These are phyloP conservation scores for Cardamine chenopodiifolia DNA, from an alignment of 345 rosid species.

Conservation along the genomic window DNA sequence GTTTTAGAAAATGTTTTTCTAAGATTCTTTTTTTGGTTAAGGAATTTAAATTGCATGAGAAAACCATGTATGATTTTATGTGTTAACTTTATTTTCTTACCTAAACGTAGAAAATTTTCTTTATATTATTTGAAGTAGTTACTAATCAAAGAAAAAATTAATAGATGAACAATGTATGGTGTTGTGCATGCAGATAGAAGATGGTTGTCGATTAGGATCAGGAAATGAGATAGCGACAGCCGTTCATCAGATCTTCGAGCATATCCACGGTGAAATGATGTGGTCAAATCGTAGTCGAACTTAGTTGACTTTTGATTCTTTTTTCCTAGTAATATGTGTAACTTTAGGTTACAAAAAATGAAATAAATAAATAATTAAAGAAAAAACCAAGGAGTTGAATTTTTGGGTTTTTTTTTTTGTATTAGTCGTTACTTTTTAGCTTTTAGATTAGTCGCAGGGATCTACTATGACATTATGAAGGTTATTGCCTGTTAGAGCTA, in stretches of 20 bases:
- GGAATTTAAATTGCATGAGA: neutral
- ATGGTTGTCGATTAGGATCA: constrained; percentile 61
- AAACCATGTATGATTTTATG: neutral
- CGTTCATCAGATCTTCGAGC: constrained; percentile 60
- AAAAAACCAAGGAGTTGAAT: neutral
- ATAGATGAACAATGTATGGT: constrained; percentile 17
- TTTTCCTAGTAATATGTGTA: constrained; percentile 14
- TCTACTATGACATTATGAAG: neutral
- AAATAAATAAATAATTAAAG: neutral
- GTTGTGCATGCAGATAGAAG: constrained; percentile 59
- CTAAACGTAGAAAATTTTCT: neutral
- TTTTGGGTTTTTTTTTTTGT: neutral
- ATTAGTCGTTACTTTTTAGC: neutral
- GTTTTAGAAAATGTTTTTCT: neutral
- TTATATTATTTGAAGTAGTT: neutral
- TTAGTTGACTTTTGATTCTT: constrained; percentile 26
- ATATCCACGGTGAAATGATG: constrained; percentile 50
- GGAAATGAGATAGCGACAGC: constrained; percentile 64
- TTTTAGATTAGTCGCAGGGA: constrained; percentile 2
- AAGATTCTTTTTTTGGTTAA: no score
- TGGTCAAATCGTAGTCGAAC: constrained; percentile 26
- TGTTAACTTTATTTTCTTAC: neutral
- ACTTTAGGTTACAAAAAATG: constrained; percentile 27
- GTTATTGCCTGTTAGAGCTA: neutral
- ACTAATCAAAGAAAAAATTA: neutral